Conservation (phyloP, 1,284 basidiomycete species). For the Macrocystidia cucumis region DNA sequence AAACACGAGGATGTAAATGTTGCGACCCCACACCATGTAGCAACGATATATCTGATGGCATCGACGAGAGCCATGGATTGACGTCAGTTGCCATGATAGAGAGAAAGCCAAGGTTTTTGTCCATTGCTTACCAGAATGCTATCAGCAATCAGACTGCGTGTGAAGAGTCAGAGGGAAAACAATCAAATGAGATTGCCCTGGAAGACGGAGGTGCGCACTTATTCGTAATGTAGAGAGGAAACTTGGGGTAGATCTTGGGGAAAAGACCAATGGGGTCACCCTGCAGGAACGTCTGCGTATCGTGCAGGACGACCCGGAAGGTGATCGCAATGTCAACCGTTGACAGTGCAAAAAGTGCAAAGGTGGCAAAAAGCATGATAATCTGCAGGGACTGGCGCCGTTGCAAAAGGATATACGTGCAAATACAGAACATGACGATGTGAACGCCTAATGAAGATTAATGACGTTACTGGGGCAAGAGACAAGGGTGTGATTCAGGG, state of each 20-base stretch:
- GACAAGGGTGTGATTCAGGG: no score
- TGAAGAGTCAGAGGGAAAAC: neutral
- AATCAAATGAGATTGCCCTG: no score
- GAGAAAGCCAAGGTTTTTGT: no score
- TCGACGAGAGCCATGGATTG: neutral
- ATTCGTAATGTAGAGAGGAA: conserved; percentile 13
- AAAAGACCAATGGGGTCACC: conserved; percentile 9
- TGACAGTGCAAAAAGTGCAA: conserved; percentile 16
- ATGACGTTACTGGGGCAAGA: no score
- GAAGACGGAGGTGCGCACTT: conserved; percentile 12
- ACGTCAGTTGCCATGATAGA: neutral
- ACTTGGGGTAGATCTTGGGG: conserved; percentile 2
- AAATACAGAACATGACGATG: conserved; percentile 12
- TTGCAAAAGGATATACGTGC: conserved; percentile 10
- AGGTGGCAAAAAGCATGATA: conserved; percentile 12
- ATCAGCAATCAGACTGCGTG: conserved; percentile 17
- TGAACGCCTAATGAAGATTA: no score
- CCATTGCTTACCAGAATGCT: conserved; percentile 12
- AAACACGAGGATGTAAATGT: conserved; percentile 11
- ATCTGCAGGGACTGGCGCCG: conserved; percentile 8
- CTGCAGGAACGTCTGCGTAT: no score
- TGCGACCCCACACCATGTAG: conserved; percentile 18
- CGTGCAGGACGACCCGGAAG: conserved; percentile 13
- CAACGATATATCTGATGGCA: conserved; percentile 19
- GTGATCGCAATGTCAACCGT: conserved; percentile 18